Percentiles rank a stretch among this genome's conserved stretches.
Conservation (phyloP, 805 yeast genomes). For the Candida railenensis region DNA sequence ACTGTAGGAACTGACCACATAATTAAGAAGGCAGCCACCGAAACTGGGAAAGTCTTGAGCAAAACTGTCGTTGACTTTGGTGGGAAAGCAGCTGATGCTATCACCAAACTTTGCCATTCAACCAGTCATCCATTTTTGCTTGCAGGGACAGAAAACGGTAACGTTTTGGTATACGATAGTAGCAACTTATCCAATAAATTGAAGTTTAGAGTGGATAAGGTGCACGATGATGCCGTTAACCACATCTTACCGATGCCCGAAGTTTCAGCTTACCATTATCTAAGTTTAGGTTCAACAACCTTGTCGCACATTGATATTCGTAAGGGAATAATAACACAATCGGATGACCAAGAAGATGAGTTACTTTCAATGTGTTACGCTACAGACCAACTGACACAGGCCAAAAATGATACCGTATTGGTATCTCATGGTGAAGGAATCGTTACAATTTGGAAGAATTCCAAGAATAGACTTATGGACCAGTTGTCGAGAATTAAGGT, state of each 20-base stretch:
- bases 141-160: conserved; percentile 70
- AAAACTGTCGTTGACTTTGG: conserved; percentile 39
- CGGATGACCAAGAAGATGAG: conserved; percentile 95
- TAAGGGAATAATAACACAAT: conserved; percentile 60
- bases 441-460: conserved; percentile 80
- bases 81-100: conserved; percentile 23
- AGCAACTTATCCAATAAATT: conserved; percentile 41
- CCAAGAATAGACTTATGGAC: conserved; percentile 66
- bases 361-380: conserved; percentile 71
- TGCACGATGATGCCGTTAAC: conserved; percentile 79
- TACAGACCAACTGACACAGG: conserved; percentile 44
- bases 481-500: conserved; percentile 77
- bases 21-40: conserved; percentile 68
- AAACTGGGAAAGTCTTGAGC: conserved; percentile 71
- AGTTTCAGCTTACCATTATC: conserved; percentile 73
- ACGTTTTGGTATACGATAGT: conserved; percentile 62
- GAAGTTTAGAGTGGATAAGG: conserved; percentile 47
- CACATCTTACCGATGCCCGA: conserved; percentile 69
- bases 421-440: conserved; percentile 94
- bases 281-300: conserved; percentile 81
- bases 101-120: conserved; percentile 46
- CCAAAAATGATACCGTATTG: conserved; percentile 60
- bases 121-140: conserved; percentile 50
- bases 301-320: conserved; percentile 76
- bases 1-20: conserved; percentile 80